Percentiles rank a stretch among this genome's conserved stretches.
Conservation (phyloP, 2,329 filamentous ascomycete genomes). For the Apiospora arundinis region DNA sequence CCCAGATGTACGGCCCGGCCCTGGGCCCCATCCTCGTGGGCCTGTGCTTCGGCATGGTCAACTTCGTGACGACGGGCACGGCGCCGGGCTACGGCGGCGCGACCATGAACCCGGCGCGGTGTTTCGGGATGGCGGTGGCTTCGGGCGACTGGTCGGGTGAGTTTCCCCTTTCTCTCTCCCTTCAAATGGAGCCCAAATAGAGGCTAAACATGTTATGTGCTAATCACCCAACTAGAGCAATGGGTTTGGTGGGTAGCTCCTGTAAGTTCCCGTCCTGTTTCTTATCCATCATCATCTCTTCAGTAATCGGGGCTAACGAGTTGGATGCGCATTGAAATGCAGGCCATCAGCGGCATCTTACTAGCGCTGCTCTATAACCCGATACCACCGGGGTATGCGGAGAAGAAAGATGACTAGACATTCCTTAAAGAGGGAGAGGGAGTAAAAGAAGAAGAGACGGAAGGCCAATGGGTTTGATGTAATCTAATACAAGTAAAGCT, state of each 20-base stretch:
- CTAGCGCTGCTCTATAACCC: neutral
- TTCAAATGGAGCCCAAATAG: neutral
- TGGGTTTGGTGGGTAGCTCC: neutral
- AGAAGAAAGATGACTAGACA: neutral
- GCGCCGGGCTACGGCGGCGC: neutral
- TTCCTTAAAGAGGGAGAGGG: neutral
- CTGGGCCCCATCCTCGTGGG: neutral
- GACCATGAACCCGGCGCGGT: neutral
- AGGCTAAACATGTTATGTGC: too few relatives aligned
- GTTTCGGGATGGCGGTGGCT: neutral
- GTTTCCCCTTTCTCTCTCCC: neutral
- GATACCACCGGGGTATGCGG: neutral
- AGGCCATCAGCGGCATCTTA: conserved; percentile 6
- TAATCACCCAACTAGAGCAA: too few relatives aligned
- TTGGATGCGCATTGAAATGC: neutral
- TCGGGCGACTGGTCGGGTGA: conserved; percentile 8
- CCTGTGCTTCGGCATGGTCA: conserved; percentile 6
- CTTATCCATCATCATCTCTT: neutral
- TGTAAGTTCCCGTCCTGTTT: neutral
- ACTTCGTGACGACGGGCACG: conserved; percentile 3
- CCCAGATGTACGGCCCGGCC: conserved; percentile 4
- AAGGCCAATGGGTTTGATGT: neutral
- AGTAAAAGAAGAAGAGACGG: fast-evolving
- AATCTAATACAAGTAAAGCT: neutral
- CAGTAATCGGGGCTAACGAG: neutral